Conservation (phyloP, 495 filamentous ascomycete genomes). For the Penicillium taxi region DNA sequence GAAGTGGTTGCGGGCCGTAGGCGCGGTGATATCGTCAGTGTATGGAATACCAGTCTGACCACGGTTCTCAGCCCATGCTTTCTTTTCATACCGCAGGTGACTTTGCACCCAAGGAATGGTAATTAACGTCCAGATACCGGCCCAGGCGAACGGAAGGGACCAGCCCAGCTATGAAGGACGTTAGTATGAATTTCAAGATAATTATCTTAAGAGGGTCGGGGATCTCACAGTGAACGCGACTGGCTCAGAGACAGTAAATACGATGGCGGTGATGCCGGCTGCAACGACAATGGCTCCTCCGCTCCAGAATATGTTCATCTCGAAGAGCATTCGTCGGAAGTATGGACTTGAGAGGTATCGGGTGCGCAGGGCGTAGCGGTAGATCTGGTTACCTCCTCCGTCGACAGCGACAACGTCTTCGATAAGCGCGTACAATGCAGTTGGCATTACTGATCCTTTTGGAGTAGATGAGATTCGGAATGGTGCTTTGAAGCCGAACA, state of each 20-base stretch:
- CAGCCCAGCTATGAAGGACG: constrained; percentile 43
- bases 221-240: constrained; percentile 60
- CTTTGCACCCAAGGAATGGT: constrained; percentile 63
- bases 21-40: constrained; percentile 33
- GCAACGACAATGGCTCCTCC: constrained; percentile 47
- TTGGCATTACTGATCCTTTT: constrained; percentile 59
- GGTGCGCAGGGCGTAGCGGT: constrained; percentile 52
- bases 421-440: constrained; percentile 65
- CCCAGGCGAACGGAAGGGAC: constrained; percentile 63
- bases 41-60: constrained; percentile 34
- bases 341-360: constrained; percentile 62
- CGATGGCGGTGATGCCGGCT: constrained; percentile 50
- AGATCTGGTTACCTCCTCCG: constrained; percentile 61
- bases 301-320: constrained; percentile 74
- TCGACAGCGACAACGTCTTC: constrained; percentile 79
- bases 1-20: constrained; percentile 35
- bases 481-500: constrained; percentile 44
- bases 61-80: constrained; percentile 45
- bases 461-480: constrained; percentile 65
- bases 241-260: constrained; percentile 53
- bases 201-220: neutral
- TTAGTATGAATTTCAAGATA: constrained; percentile 7
- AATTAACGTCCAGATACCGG: constrained; percentile 54
- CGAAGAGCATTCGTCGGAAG: constrained; percentile 64
- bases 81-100: constrained; percentile 54